Evolutionary conservation across 495 filamentous ascomycete genomes (phyloP).

Genomic region (Penicillium fimorum): DNA sequence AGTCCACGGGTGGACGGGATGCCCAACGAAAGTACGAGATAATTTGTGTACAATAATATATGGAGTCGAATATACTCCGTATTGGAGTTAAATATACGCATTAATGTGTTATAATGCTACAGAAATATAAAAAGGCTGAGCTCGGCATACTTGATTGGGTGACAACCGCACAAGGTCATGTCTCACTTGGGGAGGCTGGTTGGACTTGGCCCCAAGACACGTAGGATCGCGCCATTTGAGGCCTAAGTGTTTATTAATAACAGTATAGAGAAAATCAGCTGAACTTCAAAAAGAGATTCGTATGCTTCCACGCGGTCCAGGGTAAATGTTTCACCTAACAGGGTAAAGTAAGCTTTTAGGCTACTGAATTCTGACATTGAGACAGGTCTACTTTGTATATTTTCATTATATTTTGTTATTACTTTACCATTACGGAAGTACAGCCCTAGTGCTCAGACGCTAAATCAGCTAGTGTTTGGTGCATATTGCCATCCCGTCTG

Average conservation of each 20-base stretch:
- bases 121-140: not conserved
- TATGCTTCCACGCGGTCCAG: conserved; percentile 25
- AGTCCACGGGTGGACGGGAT: too few relatives aligned
- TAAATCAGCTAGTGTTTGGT: conserved; percentile 6
- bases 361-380: not conserved
- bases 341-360: not conserved
- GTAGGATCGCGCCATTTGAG: conserved; percentile 9
- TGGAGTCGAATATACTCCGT: too few relatives aligned
- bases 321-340: not conserved
- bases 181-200: conserved; percentile 8
- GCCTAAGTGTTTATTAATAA: not conserved
- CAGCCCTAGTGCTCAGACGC: not conserved
- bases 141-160: conserved; percentile 1
- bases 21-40: not conserved
- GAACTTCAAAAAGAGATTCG: conserved; percentile 14
- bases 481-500: conserved; percentile 7
- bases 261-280: not conserved
- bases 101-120: not conserved
- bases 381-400: not conserved
- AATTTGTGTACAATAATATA: not conserved
- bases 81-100: not conserved
- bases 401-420: not conserved
- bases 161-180: conserved; percentile 2
- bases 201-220: conserved; percentile 4
- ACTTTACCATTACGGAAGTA: not conserved